Evolutionary conservation across 495 filamentous ascomycete species (phyloP).

Genomic region (Podospora pseudoanserina): DNA sequence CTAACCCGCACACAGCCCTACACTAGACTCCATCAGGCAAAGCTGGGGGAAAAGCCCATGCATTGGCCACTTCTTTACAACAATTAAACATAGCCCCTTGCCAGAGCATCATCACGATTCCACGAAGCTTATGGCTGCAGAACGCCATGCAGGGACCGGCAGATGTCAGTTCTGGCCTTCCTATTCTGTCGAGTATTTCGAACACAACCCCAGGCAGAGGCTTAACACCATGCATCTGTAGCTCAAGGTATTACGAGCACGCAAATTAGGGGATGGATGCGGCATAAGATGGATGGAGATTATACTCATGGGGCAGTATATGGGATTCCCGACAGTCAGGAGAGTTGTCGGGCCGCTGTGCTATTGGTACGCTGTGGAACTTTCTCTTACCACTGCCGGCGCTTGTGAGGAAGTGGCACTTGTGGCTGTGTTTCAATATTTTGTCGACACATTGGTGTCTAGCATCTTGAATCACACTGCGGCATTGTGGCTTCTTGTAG

Average conservation of each 20-base stretch:
- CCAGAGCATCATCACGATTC: not conserved
- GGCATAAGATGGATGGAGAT: not conserved
- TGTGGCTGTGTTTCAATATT: slow-evolving; percentile 9
- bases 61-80: not conserved
- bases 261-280: not conserved
- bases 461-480: not conserved
- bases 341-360: not conserved
- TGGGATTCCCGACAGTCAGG: not conserved
- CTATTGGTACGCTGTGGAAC: not conserved
- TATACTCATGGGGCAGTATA: not conserved
- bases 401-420: not conserved
- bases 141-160: not conserved
- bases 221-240: too few relatives aligned
- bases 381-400: not conserved
- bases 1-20: slow-evolving; percentile 18
- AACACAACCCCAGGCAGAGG: not conserved
- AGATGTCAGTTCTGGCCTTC: slow-evolving; percentile 9
- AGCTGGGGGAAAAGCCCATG: slow-evolving; percentile 1
- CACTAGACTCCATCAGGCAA: slow-evolving; percentile 10
- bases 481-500: not conserved
- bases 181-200: slow-evolving; percentile 7
- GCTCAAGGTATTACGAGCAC: not conserved
- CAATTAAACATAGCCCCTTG: slow-evolving; percentile 9
- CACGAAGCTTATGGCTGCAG: not conserved
- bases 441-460: not conserved